Evolutionary conservation across 108 stramenopile species (phyloP), one percentile per base, ranked within the genome.

Genomic region (Chaetoceros tenuissimus): DNA sequence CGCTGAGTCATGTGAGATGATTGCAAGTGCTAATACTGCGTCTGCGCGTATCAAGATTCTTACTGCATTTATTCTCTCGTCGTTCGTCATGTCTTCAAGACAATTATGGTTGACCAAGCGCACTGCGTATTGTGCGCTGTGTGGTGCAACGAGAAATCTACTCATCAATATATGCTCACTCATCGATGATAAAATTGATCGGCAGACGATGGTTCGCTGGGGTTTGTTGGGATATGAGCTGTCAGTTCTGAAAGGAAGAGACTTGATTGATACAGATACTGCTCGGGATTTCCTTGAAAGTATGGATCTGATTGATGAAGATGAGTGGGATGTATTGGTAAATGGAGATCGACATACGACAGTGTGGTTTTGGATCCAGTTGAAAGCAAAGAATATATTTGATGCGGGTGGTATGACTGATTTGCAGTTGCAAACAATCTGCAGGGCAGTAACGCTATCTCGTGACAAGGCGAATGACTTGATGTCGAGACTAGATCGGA

Each of bases 351-450:
- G 59, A 3, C 59, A 60, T 28, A 60, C 59, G 8, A 48, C 59
- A 22, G 59, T 60, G 1, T 60, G 59, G 59, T 60, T 28, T 29
- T 60, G 59, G 59, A 49, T 60, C 25, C 59, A 60, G 22, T 17
- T 19, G 21, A 48, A 49, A 48, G 59, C 59, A 25, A 60, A 25
- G 18, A 18, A 60, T 23, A 26, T 60, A 8, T 24, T n/a, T 8
- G 59, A 60, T 28, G n/a, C 19, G n/a, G 46, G 46, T 25, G 7
- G 7, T 10, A 60, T 60, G 25, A 8, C 17, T 18, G 47, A 24
- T 29, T 48, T 48, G 20, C 30, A 48, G 19, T 28, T 60, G 46
- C 59, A 60, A 50, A 60, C 59, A 21, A 49, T 60, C 10, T 60
- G 59, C 30, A 47, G 30, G 21, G 59, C 59, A 49, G 59, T 60